Evolutionary conservation across 768 basidiomycete species (phyloP).

Genomic region (Ramaria rubella): DNA sequence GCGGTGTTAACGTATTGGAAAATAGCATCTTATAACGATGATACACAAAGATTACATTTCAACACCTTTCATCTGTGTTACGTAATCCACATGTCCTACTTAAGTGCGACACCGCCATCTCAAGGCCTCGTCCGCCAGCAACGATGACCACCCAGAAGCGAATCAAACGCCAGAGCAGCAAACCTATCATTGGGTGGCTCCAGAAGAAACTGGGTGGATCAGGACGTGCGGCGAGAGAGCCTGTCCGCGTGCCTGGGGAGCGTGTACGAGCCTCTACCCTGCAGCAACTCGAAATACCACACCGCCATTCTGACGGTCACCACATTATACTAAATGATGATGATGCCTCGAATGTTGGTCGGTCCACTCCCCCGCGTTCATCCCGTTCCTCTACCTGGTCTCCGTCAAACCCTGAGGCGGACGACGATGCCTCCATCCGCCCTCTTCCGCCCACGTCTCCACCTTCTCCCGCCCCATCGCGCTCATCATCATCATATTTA

Average conservation of each 20-base stretch:
- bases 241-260: conserved; percentile 16
- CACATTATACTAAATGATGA: conserved; percentile 27
- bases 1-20: too few relatives aligned
- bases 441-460: conserved; percentile 85
- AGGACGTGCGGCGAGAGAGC: conserved; percentile 41
- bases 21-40: too few relatives aligned
- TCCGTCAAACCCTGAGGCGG: conserved; percentile 74
- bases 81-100: background rate
- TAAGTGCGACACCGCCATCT: background rate
- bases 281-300: conserved; percentile 2
- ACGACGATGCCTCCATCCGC: conserved; percentile 90
- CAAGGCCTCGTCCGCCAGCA: background rate
- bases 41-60: background rate
- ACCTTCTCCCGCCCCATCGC: conserved; percentile 80
- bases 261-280: conserved; percentile 7
- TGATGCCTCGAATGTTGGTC: conserved; percentile 40
- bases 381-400: conserved; percentile 58
- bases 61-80: background rate
- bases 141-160: conserved; percentile 39
- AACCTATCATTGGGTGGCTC: conserved; percentile 86
- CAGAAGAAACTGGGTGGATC: conserved; percentile 78
- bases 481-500: conserved; percentile 76
- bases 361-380: conserved; percentile 59
- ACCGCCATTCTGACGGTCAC: conserved; percentile 7
- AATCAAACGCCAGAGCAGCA: conserved; percentile 61